phyloP scores from a whole-genome alignment of 164 flowering plant species.

The Stephania cephalantha region DNA sequence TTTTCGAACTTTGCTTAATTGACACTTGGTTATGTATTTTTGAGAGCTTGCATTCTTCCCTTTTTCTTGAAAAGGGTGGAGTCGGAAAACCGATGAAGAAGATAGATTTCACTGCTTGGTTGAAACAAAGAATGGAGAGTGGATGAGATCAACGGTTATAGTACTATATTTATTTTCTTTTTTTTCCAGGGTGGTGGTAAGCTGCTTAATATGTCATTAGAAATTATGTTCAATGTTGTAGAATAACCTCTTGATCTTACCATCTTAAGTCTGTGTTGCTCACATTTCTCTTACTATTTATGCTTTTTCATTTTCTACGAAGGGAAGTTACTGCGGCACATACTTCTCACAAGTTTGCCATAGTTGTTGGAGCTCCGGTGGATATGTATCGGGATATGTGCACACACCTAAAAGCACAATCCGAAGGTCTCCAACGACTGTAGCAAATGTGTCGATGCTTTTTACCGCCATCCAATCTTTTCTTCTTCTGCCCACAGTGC shows the following conservation, averaged over 20 bases:
- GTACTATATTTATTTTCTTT: no score
- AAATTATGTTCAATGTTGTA: no score
- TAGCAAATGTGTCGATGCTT: no score
- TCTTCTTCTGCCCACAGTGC: neutral
- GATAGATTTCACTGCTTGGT: neutral
- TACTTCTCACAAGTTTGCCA: no score
- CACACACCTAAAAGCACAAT: no score
- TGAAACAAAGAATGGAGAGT: neutral
- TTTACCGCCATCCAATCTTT: no score
- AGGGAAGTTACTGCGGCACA: no score
- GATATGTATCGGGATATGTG: no score
- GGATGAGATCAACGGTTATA: neutral
- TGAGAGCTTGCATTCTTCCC: neutral
- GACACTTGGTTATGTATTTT: neutral
- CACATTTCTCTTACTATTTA: neutral
- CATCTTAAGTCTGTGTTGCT: neutral
- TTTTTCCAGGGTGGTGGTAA: neutral
- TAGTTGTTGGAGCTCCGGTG: no score
- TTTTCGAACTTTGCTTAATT: neutral
- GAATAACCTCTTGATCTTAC: no score
- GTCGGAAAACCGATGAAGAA: neutral
- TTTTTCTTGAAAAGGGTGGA: neutral
- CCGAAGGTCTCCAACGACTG: no score
- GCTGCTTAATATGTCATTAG: no score
- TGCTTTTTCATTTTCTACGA: neutral